Evolutionary conservation across 129 eudicot genomes (phyloP), one percentile per base, ranked within the genome.

Genomic region (Calendula officinalis): DNA sequence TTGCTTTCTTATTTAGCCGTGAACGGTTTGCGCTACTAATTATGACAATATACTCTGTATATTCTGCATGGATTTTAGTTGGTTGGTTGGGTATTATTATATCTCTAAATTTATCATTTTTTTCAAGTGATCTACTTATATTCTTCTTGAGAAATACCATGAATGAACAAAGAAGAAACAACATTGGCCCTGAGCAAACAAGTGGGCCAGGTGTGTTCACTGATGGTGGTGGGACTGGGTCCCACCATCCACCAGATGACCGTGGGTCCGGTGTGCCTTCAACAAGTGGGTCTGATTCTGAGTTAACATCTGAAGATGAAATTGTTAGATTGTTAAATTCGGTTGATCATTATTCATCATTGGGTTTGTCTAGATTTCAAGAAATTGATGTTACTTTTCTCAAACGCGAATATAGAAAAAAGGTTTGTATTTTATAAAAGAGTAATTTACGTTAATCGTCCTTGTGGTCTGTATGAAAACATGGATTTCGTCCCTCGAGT

Each of bases 251-350:
- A 17, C 67, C 87, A 39, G 75, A 78, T 62, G 96, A 92, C 54
- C 85, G 86, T 68, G 68, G 78, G 75, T 40, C 85, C 1, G 99
- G 97, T 61, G 69, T 83, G 47, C 84, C 99, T 72, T 94, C 99
- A 48, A 88, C 97, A 3, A 88, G 99, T 80, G 95, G 90, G 71
- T 77, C 85, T 71, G 97, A 88, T 72, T 78, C 88, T 69, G 97
- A 84, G 47, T 46, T 80, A 46, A 79, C 95, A 54, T 84, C 97
- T 51, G 97, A 83, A 83, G 92, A 89, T 44, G 99, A 94, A 83
- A 86, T 94, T 80, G 77, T 81, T 72, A 81, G 99, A 36, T 83
- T 94, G 78, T 75, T 94, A 60, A 94, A 94, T 70, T 83, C 92
- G 6, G 56, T 75, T 35, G 98, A 92, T 83, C 91, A 92, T 72